Conservation (phyloP, 441 rosid species). For the Arabidopsis lyrata region DNA sequence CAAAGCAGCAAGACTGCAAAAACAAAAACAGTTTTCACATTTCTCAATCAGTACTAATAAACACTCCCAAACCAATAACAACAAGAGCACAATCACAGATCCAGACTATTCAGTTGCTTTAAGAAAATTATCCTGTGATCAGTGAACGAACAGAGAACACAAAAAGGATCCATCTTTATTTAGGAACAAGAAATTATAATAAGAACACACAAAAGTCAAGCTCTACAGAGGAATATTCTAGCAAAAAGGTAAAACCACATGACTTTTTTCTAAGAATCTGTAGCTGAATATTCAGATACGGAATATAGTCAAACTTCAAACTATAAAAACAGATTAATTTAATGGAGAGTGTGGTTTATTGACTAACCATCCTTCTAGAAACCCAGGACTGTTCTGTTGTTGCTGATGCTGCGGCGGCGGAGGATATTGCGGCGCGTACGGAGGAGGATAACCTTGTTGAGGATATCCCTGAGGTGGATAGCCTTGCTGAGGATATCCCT, state of each 20-base stretch:
- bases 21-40: not conserved
- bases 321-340: not conserved
- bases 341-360: not conserved
- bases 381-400: constrained; percentile 49
- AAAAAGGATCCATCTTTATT: too few species aligned
- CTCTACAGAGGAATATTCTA: constrained; percentile 15
- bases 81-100: constrained; percentile 8
- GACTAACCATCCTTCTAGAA: constrained; percentile 78
- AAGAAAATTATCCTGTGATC: too few species aligned
- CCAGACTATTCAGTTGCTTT: too few species aligned
- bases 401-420: constrained; percentile 45
- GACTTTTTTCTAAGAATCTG: not conserved
- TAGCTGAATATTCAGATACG: constrained; percentile 9
- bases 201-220: constrained; percentile 12
- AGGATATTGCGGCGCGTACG: constrained; percentile 45
- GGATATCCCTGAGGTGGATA: constrained; percentile 56
- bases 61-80: not conserved
- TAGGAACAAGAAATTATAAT: too few species aligned
- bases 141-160: too few species aligned
- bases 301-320: constrained; percentile 7
- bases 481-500: constrained; percentile 59
- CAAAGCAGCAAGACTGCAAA: constrained; percentile 45
- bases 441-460: constrained; percentile 41
- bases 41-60: not conserved
- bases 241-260: not conserved